These are phyloP conservation scores for Xerocomellus chrysenteron DNA, from an alignment of 768 basidiomycete species.

Conservation along the genomic window DNA sequence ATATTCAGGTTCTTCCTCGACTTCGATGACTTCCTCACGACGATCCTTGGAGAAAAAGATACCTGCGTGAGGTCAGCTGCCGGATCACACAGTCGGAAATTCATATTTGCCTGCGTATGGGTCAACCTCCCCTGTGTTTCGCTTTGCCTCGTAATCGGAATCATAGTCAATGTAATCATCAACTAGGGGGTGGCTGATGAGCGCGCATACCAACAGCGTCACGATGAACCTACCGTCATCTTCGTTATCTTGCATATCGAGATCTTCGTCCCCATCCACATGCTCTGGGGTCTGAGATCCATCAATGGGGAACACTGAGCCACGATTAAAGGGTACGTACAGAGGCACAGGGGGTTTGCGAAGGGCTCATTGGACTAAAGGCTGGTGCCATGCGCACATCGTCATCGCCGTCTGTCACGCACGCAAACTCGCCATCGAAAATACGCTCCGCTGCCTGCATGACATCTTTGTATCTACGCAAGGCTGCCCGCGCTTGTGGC, in stretches of 20 bases:
- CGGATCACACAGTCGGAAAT: not conserved
- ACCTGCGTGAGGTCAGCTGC: conserved; percentile 42
- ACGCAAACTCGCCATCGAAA: conserved; percentile 81
- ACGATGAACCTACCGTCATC: conserved; percentile 43
- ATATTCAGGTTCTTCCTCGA: conserved; percentile 74
- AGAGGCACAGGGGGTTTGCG: conserved; percentile 23
- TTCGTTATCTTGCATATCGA: conserved; percentile 46
- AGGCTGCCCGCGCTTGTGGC: conserved; percentile 79
- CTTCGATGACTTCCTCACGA: conserved; percentile 87
- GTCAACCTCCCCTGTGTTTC: conserved; percentile 62
- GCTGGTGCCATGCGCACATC: conserved; percentile 47
- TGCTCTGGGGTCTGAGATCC: conserved; percentile 58
- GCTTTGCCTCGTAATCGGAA: conserved; percentile 64
- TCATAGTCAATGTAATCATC: conserved; percentile 79
- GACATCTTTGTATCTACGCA: conserved; percentile 82
- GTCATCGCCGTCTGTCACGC: conserved; percentile 53
- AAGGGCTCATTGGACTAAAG: conserved; percentile 29
- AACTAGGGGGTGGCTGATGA: conserved; percentile 28
- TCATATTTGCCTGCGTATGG: conserved; percentile 74
- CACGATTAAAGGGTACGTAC: conserved; percentile 15
- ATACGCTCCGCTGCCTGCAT: conserved; percentile 88
- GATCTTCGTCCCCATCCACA: conserved; percentile 49
- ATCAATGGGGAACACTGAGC: not conserved
- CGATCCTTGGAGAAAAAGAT: conserved; percentile 96
- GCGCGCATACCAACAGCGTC: not conserved